phyloP scores from a whole-genome alignment of 2,329 filamentous ascomycete genomes.

The Ophiostoma quercus region DNA sequence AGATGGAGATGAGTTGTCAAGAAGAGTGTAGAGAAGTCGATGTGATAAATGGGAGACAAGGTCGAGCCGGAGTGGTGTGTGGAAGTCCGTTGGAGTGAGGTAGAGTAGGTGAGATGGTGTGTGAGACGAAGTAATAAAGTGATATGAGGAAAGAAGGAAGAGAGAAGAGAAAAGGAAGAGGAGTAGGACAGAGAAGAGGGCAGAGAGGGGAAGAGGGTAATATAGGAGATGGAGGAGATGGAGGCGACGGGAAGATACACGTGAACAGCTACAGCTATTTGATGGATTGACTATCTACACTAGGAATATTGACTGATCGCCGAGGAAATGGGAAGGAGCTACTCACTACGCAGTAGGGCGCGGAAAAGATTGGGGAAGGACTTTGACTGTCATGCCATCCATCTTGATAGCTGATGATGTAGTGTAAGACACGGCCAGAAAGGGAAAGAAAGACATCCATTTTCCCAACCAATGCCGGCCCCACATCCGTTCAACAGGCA shows the following conservation, averaged over 20 bases:
- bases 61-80: background rate
- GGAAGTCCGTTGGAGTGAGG: background rate
- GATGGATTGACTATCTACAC: background rate
- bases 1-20: background rate
- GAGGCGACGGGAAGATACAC: background rate
- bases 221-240: background rate
- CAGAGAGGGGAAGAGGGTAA: background rate
- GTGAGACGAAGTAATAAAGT: background rate
- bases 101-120: background rate
- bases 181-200: background rate
- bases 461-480: conserved; percentile 22
- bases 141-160: background rate
- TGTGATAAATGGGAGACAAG: too few species aligned
- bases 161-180: background rate
- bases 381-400: too few species aligned
- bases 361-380: background rate
- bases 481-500: conserved; percentile 13
- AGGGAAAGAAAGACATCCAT: conserved; percentile 16
- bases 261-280: background rate
- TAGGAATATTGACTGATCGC: conserved; percentile 7
- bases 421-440: conserved; percentile 11
- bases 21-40: background rate
- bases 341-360: background rate
- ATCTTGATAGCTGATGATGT: background rate
- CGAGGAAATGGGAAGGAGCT: conserved; percentile 16